Evolutionary conservation across 495 filamentous ascomycete species (phyloP).

Genomic region (Cercophora samala): DNA sequence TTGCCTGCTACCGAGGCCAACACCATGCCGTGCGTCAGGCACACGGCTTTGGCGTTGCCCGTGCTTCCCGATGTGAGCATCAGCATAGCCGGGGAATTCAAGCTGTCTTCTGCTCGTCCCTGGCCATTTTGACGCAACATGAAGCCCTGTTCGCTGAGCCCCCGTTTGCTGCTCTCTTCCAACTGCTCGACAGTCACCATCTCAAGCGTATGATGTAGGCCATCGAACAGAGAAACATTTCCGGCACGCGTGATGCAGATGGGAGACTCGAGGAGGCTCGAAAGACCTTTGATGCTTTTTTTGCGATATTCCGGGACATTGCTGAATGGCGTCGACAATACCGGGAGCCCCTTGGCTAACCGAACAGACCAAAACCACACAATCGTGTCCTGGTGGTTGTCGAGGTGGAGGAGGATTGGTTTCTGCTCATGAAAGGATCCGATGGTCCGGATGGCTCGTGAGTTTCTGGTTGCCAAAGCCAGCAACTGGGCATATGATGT

Average conservation of each 20-base stretch:
- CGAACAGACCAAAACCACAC: conserved; percentile 48
- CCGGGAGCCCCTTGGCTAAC: conserved; percentile 40
- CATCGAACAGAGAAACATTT: background rate
- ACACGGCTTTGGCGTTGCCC: conserved; percentile 54
- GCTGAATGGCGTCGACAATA: conserved; percentile 38
- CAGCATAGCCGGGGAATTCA: conserved; percentile 19
- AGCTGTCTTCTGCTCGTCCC: background rate
- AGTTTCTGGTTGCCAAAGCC: no score
- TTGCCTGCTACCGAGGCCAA: conserved; percentile 48
- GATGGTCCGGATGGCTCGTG: no score
- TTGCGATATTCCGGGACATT: conserved; percentile 33
- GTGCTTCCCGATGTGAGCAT: conserved; percentile 61
- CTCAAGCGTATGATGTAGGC: background rate
- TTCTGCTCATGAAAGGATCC: no score
- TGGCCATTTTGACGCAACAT: background rate
- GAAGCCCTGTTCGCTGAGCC: background rate
- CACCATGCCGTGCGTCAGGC: conserved; percentile 45
- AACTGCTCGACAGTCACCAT: background rate
- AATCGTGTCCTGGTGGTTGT: conserved; percentile 39
- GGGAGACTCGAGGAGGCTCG: conserved; percentile 9
- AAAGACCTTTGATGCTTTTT: conserved; percentile 31
- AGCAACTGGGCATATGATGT: no score
- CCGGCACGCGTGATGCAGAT: conserved; percentile 11
- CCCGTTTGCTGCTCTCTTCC: no score
- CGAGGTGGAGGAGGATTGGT: conserved; percentile 36